Conservation (phyloP, 345 rosid species). For the Corchorus capsularis region DNA sequence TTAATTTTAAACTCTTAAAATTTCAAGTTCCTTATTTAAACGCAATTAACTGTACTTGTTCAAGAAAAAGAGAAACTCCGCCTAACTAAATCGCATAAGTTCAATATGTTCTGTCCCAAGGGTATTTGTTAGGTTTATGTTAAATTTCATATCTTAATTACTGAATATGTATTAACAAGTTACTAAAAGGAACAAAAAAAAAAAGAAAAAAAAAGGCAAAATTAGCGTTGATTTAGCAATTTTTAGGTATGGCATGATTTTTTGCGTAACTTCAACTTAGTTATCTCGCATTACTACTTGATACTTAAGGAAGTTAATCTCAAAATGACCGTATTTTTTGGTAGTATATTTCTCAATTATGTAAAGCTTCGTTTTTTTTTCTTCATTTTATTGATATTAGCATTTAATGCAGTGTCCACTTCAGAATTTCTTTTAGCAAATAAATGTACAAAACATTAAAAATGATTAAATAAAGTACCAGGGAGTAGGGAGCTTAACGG, state of each 20-base stretch:
- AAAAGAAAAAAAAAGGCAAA: neutral
- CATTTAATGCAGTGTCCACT: slow-evolving; percentile 10
- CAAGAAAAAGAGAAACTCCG: no score
- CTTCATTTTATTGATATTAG: neutral
- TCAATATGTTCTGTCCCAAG: no score
- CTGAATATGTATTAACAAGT: no score
- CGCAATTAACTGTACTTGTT: no score
- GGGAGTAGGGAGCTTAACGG: slow-evolving; percentile 78
- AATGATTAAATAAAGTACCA: slow-evolving; percentile 48
- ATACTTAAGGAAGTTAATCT: neutral
- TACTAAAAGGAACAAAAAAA: no score
- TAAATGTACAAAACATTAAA: neutral
- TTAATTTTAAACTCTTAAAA: no score
- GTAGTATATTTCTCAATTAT: neutral
- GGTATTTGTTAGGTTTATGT: no score
- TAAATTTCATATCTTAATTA: no score
- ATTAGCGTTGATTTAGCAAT: neutral
- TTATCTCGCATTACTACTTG: no score
- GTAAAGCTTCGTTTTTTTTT: neutral
- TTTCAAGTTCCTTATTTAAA: no score
- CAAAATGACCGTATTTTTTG: neutral
- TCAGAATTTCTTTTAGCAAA: neutral
- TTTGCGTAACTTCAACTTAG: neutral
- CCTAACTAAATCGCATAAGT: no score
- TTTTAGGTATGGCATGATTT: neutral